Conservation (phyloP, 495 filamentous ascomycete genomes). For the Niebla homalea region DNA sequence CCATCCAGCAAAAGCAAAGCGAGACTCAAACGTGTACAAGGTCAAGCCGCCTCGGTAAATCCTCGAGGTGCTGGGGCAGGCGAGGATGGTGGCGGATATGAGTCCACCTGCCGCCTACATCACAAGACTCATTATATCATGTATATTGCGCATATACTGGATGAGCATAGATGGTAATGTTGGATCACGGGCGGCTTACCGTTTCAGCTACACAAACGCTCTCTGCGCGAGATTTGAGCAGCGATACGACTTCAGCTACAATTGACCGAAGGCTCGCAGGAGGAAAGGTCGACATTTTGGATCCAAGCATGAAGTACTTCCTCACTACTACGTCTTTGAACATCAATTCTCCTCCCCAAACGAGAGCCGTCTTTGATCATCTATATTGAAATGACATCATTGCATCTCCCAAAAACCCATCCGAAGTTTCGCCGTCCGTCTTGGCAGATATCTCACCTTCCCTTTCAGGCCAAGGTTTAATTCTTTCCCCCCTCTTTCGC, state of each 20-base stretch:
- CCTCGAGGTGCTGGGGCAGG: slow-evolving; percentile 38
- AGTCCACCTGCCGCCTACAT: slow-evolving; percentile 46
- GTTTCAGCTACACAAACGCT: slow-evolving; percentile 48
- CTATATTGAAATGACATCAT: no score
- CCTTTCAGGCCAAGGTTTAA: no score
- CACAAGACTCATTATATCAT: not conserved
- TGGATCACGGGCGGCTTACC: slow-evolving; percentile 21
- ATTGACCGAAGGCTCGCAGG: slow-evolving; percentile 36
- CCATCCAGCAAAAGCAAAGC: slow-evolving; percentile 48
- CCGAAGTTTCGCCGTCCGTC: no score
- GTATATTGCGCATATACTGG: not conserved
- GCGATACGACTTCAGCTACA: slow-evolving; percentile 33
- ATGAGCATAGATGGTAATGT: not conserved
- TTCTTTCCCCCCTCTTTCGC: no score
- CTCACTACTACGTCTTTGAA: no score
- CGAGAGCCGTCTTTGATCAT: no score
- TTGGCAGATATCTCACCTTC: no score
- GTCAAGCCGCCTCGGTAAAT: slow-evolving; percentile 49
- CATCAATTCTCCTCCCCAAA: no score
- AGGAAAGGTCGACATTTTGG: slow-evolving; percentile 24
- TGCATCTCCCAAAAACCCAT: no score
- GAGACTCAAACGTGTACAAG: slow-evolving; percentile 48
- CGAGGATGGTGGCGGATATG: slow-evolving; percentile 42
- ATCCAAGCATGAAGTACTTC: no score
- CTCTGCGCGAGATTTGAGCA: slow-evolving; percentile 39